A percentile compares a stretch with the other conserved stretches of the same genome.
Conservation (phyloP, 2,329 filamentous ascomycete genomes). For the Chaetomium strumarium region DNA sequence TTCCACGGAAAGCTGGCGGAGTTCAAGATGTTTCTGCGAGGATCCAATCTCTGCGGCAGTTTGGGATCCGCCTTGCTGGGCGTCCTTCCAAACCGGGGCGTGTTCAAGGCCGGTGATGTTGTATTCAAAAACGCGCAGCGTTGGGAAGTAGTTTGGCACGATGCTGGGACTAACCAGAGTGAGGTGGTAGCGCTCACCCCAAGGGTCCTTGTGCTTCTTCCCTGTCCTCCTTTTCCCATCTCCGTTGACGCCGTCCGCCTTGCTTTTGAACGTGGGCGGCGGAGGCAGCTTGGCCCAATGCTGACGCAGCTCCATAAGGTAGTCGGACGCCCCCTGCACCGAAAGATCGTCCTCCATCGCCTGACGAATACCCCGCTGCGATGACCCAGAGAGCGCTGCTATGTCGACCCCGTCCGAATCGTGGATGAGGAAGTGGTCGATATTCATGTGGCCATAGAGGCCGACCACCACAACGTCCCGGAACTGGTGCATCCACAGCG, state of each 20-base stretch:
- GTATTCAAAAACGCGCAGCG: slow-evolving; percentile 86
- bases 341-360: slow-evolving; percentile 50
- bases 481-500: slow-evolving; percentile 83
- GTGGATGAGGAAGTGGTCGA: slow-evolving; percentile 92
- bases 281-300: slow-evolving; percentile 72
- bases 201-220: slow-evolving; percentile 64
- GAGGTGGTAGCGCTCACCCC: slow-evolving; percentile 78
- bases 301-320: slow-evolving; percentile 70
- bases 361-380: slow-evolving; percentile 28
- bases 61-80: slow-evolving; percentile 14
- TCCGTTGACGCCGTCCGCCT: slow-evolving; percentile 23
- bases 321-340: slow-evolving; percentile 64
- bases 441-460: slow-evolving; percentile 95
- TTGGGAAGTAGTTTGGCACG: slow-evolving; percentile 89
- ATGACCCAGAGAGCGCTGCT: slow-evolving; percentile 32
- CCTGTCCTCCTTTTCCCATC: slow-evolving; percentile 31
- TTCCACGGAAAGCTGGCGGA: slow-evolving; percentile 21
- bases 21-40: slow-evolving; percentile 23
- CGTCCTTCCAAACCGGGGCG: slow-evolving; percentile 41
- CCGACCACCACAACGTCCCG: slow-evolving; percentile 78
- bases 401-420: slow-evolving; percentile 74
- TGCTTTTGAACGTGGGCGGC: slow-evolving; percentile 28
- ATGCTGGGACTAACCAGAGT: slow-evolving; percentile 79
- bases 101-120: slow-evolving; percentile 75
- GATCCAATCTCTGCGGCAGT: background rate